phyloP scores from a whole-genome alignment of 2,329 filamentous ascomycete species.

The Cladosporium sp. region DNA sequence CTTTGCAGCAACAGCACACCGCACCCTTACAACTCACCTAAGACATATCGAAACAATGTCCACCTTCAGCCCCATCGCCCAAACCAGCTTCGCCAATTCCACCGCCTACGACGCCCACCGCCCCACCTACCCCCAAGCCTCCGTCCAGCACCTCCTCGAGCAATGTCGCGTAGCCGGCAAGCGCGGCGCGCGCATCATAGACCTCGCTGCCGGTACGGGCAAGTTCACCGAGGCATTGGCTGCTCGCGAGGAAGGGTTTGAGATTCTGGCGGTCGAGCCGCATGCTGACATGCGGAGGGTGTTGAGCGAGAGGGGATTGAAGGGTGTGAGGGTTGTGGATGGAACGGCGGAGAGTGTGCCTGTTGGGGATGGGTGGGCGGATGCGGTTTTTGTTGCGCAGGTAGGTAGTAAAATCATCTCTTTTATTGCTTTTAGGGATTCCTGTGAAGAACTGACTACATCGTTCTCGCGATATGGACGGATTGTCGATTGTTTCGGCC shows the following conservation, averaged over 20 bases:
- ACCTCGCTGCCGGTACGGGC: conserved; percentile 69
- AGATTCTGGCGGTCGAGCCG: conserved; percentile 65
- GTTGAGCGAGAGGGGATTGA: conserved; percentile 60
- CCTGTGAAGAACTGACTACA: too few relatives aligned
- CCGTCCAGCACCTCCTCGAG: conserved; percentile 60
- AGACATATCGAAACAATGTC: conserved; percentile 5
- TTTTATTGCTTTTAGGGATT: too few relatives aligned
- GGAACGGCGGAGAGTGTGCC: conserved; percentile 63
- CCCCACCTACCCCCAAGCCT: conserved; percentile 64
- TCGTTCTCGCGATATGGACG: neutral
- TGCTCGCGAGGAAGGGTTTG: conserved; percentile 59
- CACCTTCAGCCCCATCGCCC: conserved; percentile 32
- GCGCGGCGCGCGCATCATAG: conserved; percentile 56
- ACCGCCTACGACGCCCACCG: conserved; percentile 67
- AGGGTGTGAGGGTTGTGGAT: conserved; percentile 56
- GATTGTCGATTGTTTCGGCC: neutral
- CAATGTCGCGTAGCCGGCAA: conserved; percentile 55
- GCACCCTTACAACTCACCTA: neutral
- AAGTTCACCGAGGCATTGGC: conserved; percentile 69
- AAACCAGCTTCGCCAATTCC: conserved; percentile 64
- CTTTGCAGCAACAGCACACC: neutral
- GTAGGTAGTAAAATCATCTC: too few relatives aligned
- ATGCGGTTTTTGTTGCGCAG: conserved; percentile 69
- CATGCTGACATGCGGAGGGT: conserved; percentile 66
- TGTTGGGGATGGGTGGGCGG: conserved; percentile 60